phyloP scores from a whole-genome alignment of 331 rosid species.

The Stylosanthes scabra region DNA sequence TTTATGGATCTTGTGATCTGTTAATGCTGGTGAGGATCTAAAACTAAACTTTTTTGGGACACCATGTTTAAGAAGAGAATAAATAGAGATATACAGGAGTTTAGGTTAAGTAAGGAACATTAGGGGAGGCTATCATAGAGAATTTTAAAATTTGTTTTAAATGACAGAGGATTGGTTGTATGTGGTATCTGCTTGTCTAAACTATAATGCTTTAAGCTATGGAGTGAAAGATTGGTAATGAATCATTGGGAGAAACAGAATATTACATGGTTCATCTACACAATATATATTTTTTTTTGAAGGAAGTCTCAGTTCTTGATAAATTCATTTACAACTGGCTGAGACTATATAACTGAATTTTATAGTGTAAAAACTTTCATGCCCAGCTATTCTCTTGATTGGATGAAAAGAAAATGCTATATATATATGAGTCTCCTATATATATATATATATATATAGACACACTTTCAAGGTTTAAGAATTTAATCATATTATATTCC shows the following conservation, averaged over 20 bases:
- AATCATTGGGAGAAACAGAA: conserved; percentile 5
- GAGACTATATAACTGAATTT: conserved; percentile 23
- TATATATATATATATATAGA: too few species aligned
- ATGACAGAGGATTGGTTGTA: background rate
- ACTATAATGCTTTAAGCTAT: conserved; percentile 6
- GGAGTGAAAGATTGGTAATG: conserved; percentile 9
- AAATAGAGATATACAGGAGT: background rate
- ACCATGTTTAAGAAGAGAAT: conserved; percentile 20
- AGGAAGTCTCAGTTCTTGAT: conserved; percentile 12
- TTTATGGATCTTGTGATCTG: conserved; percentile 24
- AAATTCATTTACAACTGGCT: background rate
- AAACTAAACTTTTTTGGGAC: conserved; percentile 5
- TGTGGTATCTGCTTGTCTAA: background rate
- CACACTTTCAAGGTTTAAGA: background rate
- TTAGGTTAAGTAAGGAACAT: conserved; percentile 6
- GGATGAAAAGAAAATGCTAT: background rate
- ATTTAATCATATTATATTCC: conserved; percentile 4
- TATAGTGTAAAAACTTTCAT: background rate
- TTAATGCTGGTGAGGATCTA: conserved; percentile 5
- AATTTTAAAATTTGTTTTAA: background rate
- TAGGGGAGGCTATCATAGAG: background rate
- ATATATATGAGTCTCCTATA: too few species aligned
- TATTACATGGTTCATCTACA: background rate
- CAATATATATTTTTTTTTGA: conserved; percentile 2
- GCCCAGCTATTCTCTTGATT: background rate